Evolutionary conservation across 148 eudicot genomes (phyloP).

Genomic region (Heliamphora exappendiculata): DNA sequence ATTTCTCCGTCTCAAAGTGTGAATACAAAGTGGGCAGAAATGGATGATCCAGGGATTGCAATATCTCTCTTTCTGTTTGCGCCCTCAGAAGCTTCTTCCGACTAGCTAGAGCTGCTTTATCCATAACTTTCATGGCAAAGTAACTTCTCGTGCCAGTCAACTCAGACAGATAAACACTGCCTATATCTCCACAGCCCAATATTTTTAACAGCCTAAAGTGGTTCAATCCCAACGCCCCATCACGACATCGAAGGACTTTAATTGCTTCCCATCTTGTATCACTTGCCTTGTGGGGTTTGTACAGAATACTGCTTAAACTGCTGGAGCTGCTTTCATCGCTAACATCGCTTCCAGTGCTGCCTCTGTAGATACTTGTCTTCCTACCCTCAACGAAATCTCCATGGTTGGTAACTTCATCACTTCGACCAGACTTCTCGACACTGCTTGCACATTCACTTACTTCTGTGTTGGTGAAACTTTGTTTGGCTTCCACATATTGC

Average conservation of each 20-base stretch:
- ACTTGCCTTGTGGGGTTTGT: slow-evolving; percentile 83
- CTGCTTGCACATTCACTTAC: slow-evolving; percentile 55
- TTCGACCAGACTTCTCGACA: slow-evolving; percentile 45
- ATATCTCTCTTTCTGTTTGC: slow-evolving; percentile 84
- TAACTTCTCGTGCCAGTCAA: slow-evolving; percentile 63
- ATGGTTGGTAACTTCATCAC: slow-evolving; percentile 35
- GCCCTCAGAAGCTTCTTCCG: slow-evolving; percentile 81
- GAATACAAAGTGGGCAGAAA: slow-evolving; percentile 86
- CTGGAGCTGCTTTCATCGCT: slow-evolving; percentile 90
- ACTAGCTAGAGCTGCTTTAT: slow-evolving; percentile 62
- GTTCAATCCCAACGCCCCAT: slow-evolving; percentile 52
- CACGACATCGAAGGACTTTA: slow-evolving; percentile 49
- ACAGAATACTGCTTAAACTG: slow-evolving; percentile 48
- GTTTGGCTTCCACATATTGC: slow-evolving; percentile 68
- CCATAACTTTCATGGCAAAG: slow-evolving; percentile 93
- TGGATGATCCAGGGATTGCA: slow-evolving; percentile 87
- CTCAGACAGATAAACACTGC: slow-evolving; percentile 73
- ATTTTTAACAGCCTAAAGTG: slow-evolving; percentile 65
- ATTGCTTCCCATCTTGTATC: slow-evolving; percentile 89
- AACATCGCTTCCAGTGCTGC: slow-evolving; percentile 71
- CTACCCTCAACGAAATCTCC: slow-evolving; percentile 57
- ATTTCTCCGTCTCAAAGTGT: slow-evolving; percentile 79
- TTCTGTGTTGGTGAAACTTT: slow-evolving; percentile 76
- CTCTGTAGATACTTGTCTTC: slow-evolving; percentile 64
- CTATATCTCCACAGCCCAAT: slow-evolving; percentile 87